These are phyloP conservation scores for Aspergillus melleus DNA, from an alignment of 2,329 filamentous ascomycete species.

Conservation along the genomic window DNA sequence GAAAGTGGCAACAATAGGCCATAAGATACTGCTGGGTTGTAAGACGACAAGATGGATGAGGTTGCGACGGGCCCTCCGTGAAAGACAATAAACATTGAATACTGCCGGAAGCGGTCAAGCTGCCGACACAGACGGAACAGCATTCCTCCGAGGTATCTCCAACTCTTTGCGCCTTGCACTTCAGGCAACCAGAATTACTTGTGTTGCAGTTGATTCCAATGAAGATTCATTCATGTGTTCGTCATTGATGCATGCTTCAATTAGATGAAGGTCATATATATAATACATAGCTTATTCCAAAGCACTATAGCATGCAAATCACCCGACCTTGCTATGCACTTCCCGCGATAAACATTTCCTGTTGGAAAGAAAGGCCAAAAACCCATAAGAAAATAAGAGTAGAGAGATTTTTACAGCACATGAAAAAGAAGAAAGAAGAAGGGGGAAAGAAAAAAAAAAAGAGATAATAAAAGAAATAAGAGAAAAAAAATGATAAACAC, in stretches of 20 bases:
- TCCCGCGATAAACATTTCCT: conserved; percentile 27
- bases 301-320: conserved; percentile 28
- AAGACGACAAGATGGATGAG: background rate
- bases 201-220: background rate
- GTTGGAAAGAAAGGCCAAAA: conserved; percentile 20
- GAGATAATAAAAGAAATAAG: conserved; percentile 6
- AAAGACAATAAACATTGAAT: conserved; percentile 30
- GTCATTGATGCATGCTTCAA: conserved; percentile 28
- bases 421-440: conserved; percentile 15
- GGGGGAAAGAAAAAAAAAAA: conserved; percentile 13
- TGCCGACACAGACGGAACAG: conserved; percentile 5
- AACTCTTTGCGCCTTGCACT: background rate
- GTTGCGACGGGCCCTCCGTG: conserved; percentile 6
- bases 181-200: background rate
- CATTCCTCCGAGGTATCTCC: background rate
- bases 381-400: conserved; percentile 25
- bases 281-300: conserved; percentile 27
- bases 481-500: conserved; percentile 22
- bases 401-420: conserved; percentile 39
- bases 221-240: conserved; percentile 7
- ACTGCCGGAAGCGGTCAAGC: conserved; percentile 21
- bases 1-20: conserved; percentile 1
- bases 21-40: conserved; percentile 1
- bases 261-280: conserved; percentile 28
- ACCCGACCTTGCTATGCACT: conserved; percentile 33